A percentile compares a stretch with the other conserved stretches of the same genome.
Evolutionary conservation across 2,329 filamentous ascomycete species (phyloP).

Genomic region (Ophiocordyceps camponoti-saundersi): DNA sequence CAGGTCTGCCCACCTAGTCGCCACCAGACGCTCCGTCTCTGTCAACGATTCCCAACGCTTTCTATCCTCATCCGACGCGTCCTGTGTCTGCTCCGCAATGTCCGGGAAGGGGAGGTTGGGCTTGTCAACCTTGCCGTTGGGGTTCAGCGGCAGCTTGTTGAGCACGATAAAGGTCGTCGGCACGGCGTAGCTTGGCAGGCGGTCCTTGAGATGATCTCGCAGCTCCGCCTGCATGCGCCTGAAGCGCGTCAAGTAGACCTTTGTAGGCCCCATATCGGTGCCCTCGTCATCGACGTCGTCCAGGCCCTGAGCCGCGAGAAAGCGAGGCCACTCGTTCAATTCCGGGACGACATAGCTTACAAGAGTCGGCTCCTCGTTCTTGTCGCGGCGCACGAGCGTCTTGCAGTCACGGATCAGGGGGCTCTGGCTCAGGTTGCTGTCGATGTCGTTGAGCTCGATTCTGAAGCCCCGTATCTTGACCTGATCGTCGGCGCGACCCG

Average conservation of each 20-base stretch:
- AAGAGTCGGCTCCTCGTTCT: conserved; percentile 53
- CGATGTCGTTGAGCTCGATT: conserved; percentile 89
- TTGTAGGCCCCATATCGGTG: conserved; percentile 23
- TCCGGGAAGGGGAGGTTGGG: conserved; percentile 68
- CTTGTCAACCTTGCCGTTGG: conserved; percentile 68
- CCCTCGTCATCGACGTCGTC: conserved; percentile 39
- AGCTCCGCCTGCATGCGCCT: conserved; percentile 29
- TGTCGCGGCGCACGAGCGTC: conserved; percentile 47
- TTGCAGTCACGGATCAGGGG: conserved; percentile 68
- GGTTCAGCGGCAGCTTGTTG: conserved; percentile 47
- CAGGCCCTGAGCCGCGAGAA: conserved; percentile 37
- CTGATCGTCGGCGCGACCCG: conserved; percentile 71
- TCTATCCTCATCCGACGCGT: conserved; percentile 16
- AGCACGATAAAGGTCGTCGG: conserved; percentile 17
- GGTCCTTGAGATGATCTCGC: conserved; percentile 51
- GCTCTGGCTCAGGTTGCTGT: conserved; percentile 61
- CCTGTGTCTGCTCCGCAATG: conserved; percentile 40
- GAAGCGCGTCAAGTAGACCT: conserved; percentile 26
- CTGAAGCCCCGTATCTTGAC: conserved; percentile 94
- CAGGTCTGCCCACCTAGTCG: conserved; percentile 53
- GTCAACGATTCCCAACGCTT: conserved; percentile 33
- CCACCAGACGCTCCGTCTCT: conserved; percentile 21
- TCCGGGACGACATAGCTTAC: conserved; percentile 85
- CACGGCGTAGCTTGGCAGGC: conserved; percentile 21
- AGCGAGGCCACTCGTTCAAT: conserved; percentile 51